Evolutionary conservation across 148 eudicot genomes (phyloP), one percentile per base, ranked within the genome.

Genomic region (Spergularia bocconei): DNA sequence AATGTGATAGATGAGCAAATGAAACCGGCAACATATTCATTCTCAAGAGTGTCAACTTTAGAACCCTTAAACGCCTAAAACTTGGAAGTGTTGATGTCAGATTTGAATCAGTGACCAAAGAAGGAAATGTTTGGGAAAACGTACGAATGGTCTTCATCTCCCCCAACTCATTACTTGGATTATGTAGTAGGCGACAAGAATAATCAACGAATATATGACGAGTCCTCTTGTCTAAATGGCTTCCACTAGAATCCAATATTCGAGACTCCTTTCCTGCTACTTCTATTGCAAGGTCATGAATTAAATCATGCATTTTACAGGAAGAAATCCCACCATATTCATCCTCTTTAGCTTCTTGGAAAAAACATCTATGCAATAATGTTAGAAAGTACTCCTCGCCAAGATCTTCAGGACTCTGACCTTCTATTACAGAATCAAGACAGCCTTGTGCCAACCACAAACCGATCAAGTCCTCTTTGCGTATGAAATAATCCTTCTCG

Each of bases 381-480:
- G 59, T 23, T 55, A 41, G 65, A 44, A 86, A 80, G 23, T 75
- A 80, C 10, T 60, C 58, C 13, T 77, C 56, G 1, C 84, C 84
- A 20, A 74, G 2, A 20, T 51, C 79, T 33, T 86, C 85, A 19
- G n/a, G 52, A 23, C 13, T 58, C 13, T 15, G 38, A 58, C 20
- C 16, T 11, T 38, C 41, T 57, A 52, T 15, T 11, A 41, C 6
- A 20, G 72, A 47, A 0, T 29, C 52, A 52, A 85, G 67, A 48
- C 70, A 77, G 38, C 88, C 85, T 56, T 70, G 74, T n/a, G 85
- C 85, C 65, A 81, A 74, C 88, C 86, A 86, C 6, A 83, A 67
- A 20, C 77, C 16, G 13, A 83, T 71, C 17, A 81, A 23, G 13
- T 29, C 23, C 11, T 51, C 33, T 67, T 41, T 77, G 0, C 36